These are phyloP conservation scores for Phialophora verrucosa DNA, from an alignment of 2,329 filamentous ascomycete species.

Conservation along the genomic window DNA sequence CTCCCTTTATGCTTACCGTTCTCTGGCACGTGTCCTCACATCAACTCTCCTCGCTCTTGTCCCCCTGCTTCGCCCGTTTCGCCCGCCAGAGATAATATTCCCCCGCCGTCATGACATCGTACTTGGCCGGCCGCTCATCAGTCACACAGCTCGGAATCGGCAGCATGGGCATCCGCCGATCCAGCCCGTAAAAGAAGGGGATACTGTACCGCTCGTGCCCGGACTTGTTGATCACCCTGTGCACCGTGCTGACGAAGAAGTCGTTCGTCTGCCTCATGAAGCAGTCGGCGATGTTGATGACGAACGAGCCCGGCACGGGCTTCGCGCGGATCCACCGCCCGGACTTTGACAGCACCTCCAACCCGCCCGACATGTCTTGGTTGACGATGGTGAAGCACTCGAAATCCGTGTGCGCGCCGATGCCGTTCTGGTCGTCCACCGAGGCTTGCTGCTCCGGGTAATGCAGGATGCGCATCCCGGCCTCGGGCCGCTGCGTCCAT, in stretches of 20 bases:
- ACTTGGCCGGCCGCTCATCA: conserved; percentile 43
- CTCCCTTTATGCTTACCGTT: no score
- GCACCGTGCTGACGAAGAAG: conserved; percentile 50
- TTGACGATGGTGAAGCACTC: conserved; percentile 57
- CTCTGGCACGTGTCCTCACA: not conserved
- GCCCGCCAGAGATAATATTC: conserved; percentile 41
- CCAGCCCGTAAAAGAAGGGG: conserved; percentile 47
- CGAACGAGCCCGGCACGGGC: conserved; percentile 51
- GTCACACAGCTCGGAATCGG: conserved; percentile 41
- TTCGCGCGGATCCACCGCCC: conserved; percentile 54
- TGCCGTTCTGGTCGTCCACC: conserved; percentile 47
- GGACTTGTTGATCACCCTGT: conserved; percentile 48
- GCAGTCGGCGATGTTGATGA: conserved; percentile 55
- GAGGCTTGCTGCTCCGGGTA: conserved; percentile 49
- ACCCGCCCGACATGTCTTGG: conserved; percentile 52
- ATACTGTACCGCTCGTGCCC: conserved; percentile 48
- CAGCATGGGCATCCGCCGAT: conserved; percentile 36
- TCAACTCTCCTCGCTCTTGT: not conserved
- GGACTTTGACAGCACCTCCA: conserved; percentile 54
- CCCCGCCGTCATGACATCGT: conserved; percentile 43
- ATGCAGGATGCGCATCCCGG: conserved; percentile 48
- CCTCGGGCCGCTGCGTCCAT: conserved; percentile 44
- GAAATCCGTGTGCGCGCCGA: conserved; percentile 57
- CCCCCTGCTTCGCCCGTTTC: conserved; percentile 18
- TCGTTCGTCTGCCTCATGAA: conserved; percentile 53